Evolutionary conservation across 441 rosid genomes (phyloP).

Genomic region (Gossypium gossypioides): DNA sequence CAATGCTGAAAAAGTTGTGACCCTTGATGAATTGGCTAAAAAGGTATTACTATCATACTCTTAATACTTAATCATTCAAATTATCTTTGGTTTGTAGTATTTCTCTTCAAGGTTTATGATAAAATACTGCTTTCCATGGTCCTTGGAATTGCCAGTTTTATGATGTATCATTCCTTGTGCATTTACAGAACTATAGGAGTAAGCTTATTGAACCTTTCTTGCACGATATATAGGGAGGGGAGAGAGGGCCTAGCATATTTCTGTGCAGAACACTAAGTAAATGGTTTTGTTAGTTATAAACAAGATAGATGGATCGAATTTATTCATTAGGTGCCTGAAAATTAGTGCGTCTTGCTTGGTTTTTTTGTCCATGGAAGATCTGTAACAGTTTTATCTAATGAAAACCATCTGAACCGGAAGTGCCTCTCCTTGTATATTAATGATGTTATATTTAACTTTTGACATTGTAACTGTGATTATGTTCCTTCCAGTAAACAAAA

Average conservation of each 20-base stretch:
- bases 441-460: not conserved
- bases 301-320: not conserved
- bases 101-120: not conserved
- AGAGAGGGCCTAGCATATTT: not conserved
- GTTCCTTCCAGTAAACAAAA: not conserved
- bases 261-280: not conserved
- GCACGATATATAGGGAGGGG: not conserved
- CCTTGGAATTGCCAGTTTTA: not conserved
- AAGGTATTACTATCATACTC: conserved; percentile 25
- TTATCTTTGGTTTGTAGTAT: not conserved
- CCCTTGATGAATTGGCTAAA: conserved; percentile 21
- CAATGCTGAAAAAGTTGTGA: conserved; percentile 19
- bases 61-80: not conserved
- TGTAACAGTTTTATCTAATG: not conserved
- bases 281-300: not conserved
- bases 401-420: not conserved
- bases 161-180: not conserved
- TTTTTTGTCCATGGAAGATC: not conserved
- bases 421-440: not conserved
- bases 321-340: not conserved
- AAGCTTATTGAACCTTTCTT: not conserved
- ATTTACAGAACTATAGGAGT: not conserved
- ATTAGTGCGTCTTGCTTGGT: not conserved
- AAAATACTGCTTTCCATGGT: not conserved
- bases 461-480: not conserved